These are phyloP conservation scores for Striga asiatica DNA, from an alignment of 257 asterid species.

Conservation along the genomic window DNA sequence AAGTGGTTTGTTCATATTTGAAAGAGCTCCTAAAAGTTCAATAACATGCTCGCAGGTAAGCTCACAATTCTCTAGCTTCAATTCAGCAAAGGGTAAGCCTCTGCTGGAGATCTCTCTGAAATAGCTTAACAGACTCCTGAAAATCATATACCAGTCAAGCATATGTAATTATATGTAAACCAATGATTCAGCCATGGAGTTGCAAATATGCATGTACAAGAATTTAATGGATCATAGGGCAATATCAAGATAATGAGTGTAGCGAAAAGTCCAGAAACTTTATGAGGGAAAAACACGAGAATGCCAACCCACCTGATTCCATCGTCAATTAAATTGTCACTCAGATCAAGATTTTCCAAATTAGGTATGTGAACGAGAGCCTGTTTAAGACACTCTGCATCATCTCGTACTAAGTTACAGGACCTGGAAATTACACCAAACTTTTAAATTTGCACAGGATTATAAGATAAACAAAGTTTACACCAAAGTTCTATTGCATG, in stretches of 20 bases:
- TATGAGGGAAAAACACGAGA: background rate
- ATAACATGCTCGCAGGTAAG: slow-evolving; percentile 45
- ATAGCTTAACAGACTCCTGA: slow-evolving; percentile 61
- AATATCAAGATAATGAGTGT: background rate
- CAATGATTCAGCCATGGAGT: too few species aligned
- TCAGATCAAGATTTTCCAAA: slow-evolving; percentile 75
- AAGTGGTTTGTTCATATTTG: slow-evolving; percentile 55
- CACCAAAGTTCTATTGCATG: slow-evolving; percentile 4
- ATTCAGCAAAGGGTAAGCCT: slow-evolving; percentile 39
- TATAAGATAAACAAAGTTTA: background rate
- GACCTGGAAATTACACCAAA: slow-evolving; percentile 37
- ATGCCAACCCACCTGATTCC: slow-evolving; percentile 50
- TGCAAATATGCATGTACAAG: background rate
- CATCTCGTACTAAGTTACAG: slow-evolving; percentile 48
- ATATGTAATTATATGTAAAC: background rate
- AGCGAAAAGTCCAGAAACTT: background rate
- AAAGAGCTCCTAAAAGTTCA: slow-evolving; percentile 59
- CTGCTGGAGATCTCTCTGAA: slow-evolving; percentile 42
- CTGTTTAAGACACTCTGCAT: slow-evolving; percentile 49
- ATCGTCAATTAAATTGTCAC: slow-evolving; percentile 70
- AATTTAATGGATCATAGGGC: background rate
- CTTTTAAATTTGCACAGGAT: slow-evolving; percentile 6
- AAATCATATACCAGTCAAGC: slow-evolving; percentile 2
- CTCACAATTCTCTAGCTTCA: slow-evolving; percentile 78
- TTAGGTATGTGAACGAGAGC: slow-evolving; percentile 63